These are phyloP conservation scores for Dalbergia cochinchinensis DNA, from an alignment of 306 rosid species.

Conservation along the genomic window DNA sequence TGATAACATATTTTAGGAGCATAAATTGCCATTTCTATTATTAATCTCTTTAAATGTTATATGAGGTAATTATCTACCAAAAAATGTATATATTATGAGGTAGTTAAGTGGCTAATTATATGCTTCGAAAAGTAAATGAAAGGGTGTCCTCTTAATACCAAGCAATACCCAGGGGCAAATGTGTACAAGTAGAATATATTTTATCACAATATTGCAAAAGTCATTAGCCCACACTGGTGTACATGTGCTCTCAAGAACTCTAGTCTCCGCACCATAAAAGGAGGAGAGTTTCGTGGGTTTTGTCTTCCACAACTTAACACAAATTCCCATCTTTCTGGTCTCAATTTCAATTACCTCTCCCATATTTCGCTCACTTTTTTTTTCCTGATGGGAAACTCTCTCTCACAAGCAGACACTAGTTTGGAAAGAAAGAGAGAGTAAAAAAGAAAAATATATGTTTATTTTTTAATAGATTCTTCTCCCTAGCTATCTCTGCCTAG, in stretches of 20 bases:
- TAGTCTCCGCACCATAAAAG: constrained; percentile 58
- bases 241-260: constrained; percentile 51
- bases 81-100: no score
- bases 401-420: constrained; percentile 19
- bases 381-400: no score
- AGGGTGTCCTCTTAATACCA: constrained; percentile 42
- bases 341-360: constrained; percentile 20
- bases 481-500: constrained; percentile 12
- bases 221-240: constrained; percentile 39
- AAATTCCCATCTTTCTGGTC: constrained; percentile 53
- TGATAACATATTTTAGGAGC: no score
- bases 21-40: no score
- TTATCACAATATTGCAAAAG: constrained; percentile 42
- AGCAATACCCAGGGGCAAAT: constrained; percentile 44
- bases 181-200: constrained; percentile 34
- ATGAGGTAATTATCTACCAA: no score
- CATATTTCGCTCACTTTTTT: no score
- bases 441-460: constrained; percentile 29
- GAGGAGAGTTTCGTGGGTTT: constrained; percentile 65
- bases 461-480: constrained; percentile 15
- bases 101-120: background rate
- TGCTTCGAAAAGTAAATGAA: background rate
- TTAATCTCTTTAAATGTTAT: no score
- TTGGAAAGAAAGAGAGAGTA: constrained; percentile 32
- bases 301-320: constrained; percentile 60